Evolutionary conservation across 1,284 basidiomycete genomes (phyloP).

Genomic region (Heterobasidion irregulare): DNA sequence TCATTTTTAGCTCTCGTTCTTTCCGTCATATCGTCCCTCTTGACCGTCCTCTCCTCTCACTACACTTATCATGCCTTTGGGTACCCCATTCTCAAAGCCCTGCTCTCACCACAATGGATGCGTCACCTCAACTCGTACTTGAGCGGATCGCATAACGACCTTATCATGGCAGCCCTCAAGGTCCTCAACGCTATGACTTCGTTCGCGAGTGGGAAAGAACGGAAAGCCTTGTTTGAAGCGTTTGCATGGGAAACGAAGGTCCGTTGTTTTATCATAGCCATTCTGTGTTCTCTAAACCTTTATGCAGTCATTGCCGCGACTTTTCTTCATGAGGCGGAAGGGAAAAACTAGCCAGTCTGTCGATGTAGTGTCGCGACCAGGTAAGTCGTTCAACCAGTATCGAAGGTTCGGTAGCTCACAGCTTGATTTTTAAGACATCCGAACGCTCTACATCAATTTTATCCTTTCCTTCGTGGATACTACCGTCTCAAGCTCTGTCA

Average conservation of each 20-base stretch:
- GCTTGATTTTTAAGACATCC: slow-evolving; percentile 43
- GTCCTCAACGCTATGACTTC: slow-evolving; percentile 49
- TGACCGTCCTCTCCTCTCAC: slow-evolving; percentile 55
- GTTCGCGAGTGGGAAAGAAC: slow-evolving; percentile 58
- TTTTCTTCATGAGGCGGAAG: slow-evolving; percentile 63
- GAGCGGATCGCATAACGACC: slow-evolving; percentile 48
- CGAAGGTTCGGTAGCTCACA: not conserved
- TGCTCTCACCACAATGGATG: slow-evolving; percentile 46
- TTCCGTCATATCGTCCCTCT: slow-evolving; percentile 44
- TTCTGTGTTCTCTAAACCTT: not conserved
- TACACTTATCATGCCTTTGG: slow-evolving; percentile 56
- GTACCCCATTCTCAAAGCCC: slow-evolving; percentile 45
- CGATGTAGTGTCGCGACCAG: slow-evolving; percentile 45
- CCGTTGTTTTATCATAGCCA: not conserved
- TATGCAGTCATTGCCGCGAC: slow-evolving; percentile 36
- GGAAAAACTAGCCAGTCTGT: slow-evolving; percentile 28
- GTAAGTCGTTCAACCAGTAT: slow-evolving; percentile 23
- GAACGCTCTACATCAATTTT: slow-evolving; percentile 60
- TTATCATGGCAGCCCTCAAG: slow-evolving; percentile 56
- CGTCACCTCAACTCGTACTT: slow-evolving; percentile 52
- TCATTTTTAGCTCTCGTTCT: slow-evolving; percentile 35
- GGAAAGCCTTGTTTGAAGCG: slow-evolving; percentile 48
- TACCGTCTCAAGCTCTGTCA: slow-evolving; percentile 38
- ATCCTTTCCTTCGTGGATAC: slow-evolving; percentile 60
- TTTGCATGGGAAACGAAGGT: slow-evolving; percentile 78